Evolutionary conservation across 2,329 filamentous ascomycete species (phyloP), one percentile per base, ranked within the genome.

Genomic region (Rhynchosporium agropyri): DNA sequence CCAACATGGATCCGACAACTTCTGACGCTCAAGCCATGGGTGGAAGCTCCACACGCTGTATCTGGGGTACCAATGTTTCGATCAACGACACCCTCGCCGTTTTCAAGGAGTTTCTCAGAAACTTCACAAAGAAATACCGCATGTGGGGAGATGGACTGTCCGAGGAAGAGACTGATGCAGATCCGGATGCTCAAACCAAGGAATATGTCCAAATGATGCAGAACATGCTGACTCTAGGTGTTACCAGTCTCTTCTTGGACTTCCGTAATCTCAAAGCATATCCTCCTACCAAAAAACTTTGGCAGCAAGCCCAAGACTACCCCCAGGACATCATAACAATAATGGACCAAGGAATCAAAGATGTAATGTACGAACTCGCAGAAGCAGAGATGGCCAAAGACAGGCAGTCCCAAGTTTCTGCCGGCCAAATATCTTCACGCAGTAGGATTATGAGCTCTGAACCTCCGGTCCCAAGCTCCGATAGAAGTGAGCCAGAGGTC

Each of bases 61-160:
- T 99, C 67, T 99, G 95, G 95, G 95, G 95, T 76, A 99, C 95
- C 49, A 98, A 96, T 45, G 91, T 99, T 56, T 97, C 94, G 4
- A 89, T 99, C 59, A 87, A 91, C 64, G 93, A 98, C 75, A 92
- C 92, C 0, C 90, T 96, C 76, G 85, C 87, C 58, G 83, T 88
- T 0, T 96, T 97, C 81, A 94, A 95, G 73, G 92, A 95, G 67
- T 99, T 99, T 73, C 80, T 99, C 33, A 86, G 88, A 74, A 96
- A 96, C 75, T 99, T 95, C 71, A 91, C 92, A 64, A 88, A 86
- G 69, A 97, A 97, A 77, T 98, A 99, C 74, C 91, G 95, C 67
- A 86, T 98, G 84, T 95, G 94, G 79, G 85, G 87, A 28, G 91
- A 97, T 70, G 93, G 92, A n/a, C 84, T 90, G 71, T 84, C 91